phyloP scores from a whole-genome alignment of 176 grass and related monocot genomes.

The Saccharum officinarum region DNA sequence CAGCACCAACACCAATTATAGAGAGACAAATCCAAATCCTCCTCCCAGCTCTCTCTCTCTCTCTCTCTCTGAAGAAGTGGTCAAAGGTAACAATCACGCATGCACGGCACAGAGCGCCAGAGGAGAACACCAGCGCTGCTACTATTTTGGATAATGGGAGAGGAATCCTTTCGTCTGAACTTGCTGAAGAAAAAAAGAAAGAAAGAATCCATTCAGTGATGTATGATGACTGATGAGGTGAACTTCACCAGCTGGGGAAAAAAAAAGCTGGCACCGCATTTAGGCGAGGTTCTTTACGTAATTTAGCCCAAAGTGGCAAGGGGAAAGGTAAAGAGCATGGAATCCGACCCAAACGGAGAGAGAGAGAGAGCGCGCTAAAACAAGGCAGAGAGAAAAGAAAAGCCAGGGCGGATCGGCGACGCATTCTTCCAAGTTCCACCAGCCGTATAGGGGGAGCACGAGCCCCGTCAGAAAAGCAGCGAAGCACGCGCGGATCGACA shows the following conservation, averaged over 20 bases:
- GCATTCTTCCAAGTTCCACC: neutral
- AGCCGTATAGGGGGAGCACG: neutral
- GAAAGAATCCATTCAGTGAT: conserved; percentile 14
- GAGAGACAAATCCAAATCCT: neutral
- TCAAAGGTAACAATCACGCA: neutral
- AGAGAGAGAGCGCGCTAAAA: neutral
- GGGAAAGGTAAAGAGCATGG: conserved; percentile 24
- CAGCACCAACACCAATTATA: neutral
- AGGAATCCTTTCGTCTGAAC: neutral
- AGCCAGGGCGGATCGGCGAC: neutral
- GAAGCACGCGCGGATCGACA: neutral
- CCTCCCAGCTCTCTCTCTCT: neutral
- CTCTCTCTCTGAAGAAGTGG: conserved; percentile 1
- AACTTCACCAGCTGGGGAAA: neutral
- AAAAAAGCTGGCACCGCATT: neutral
- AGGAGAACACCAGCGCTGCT: neutral
- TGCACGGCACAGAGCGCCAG: neutral
- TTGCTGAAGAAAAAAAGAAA: neutral
- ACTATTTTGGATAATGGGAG: neutral
- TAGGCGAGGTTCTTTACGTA: conserved; percentile 42
- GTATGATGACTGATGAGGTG: neutral
- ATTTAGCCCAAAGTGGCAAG: conserved; percentile 43
- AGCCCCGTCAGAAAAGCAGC: conserved; percentile 24
- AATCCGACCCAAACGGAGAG: conserved; percentile 35
- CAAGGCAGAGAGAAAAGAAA: neutral